Evolutionary conservation across 495 filamentous ascomycete species (phyloP), one percentile per base, ranked within the genome.

Genomic region (Podospora comata): DNA sequence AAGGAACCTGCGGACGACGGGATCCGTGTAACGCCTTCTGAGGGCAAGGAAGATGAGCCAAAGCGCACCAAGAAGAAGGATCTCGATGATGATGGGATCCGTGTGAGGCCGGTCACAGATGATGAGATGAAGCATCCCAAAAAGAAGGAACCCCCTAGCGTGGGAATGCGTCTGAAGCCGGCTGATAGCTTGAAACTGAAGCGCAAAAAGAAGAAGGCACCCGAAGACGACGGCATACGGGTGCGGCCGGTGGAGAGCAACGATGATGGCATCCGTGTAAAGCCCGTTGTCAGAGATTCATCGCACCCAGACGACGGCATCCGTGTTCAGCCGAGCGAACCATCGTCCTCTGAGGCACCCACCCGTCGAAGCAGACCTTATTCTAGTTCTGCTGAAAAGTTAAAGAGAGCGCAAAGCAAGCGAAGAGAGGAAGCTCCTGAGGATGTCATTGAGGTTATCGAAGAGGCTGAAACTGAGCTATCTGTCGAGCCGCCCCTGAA

Each of bases 401-500:
- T 54, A 5, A 59, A 44, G 7, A 67, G 70, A 54, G 56, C 62
- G 5, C 44, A 70, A 64, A 77, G 72, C 65, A 65, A 67, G 56
- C 70, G 70, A 62, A 73, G 73, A 26, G 74, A 72, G 15, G 71
- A 56, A 75, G 70, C 86, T 80, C 65, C 83, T 82, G 76, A 76
- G 79, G 70, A 85, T 77, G 63, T 84, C 78, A 76, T 86, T 80
- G 59, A 85, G 75, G 72, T 73, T 3, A 72, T 71, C 26, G 76
- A 80, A 64, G 76, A 82, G 6, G 44, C 69, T 3, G 78, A 78
- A 62, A 72, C 75, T 16, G 73, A 74, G 39, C 15, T 62, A 13
- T 30, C 6, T 18, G 65, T 73, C 15, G 69, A 65, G 32, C 77
- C 76, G 11, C 65, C 76, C 1, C 61, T 71, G n/a, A 77, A 74